A percentile compares a stretch with the other conserved stretches of the same genome.
Evolutionary conservation across 176 grass and related monocot species (phyloP).

Genomic region (Saccharum officinarum): DNA sequence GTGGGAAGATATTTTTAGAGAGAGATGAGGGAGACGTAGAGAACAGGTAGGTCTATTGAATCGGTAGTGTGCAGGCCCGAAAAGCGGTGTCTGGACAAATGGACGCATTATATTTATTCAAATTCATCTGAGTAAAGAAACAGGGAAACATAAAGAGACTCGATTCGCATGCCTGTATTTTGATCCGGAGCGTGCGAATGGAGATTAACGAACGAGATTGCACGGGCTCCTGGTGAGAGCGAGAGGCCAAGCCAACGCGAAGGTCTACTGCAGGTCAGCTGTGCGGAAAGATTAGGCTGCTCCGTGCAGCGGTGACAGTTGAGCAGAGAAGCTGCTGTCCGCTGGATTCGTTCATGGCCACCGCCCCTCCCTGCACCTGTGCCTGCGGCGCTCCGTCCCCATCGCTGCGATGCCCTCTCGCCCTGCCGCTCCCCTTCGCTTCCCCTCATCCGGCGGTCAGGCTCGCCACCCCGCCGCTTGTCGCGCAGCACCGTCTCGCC

Average conservation of each 20-base stretch:
- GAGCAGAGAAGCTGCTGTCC: conserved; percentile 14
- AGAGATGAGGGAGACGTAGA: too few species aligned
- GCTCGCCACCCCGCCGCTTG: conserved; percentile 18
- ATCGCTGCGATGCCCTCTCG: conserved; percentile 33
- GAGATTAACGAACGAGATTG: conserved; percentile 18
- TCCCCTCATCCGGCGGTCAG: conserved; percentile 18
- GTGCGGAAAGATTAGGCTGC: conserved; percentile 41
- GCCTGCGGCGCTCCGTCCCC: conserved; percentile 39
- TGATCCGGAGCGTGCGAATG: background rate
- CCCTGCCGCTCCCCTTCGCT: conserved; percentile 26
- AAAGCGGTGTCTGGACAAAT: too few species aligned
- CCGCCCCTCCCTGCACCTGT: conserved; percentile 19
- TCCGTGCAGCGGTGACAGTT: conserved; percentile 5
- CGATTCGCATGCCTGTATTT: background rate
- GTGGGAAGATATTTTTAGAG: too few species aligned
- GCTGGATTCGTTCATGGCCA: conserved; percentile 38
- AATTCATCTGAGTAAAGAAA: too few species aligned
- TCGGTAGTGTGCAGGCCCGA: too few species aligned
- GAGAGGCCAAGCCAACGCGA: background rate
- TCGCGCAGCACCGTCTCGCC: conserved; percentile 8
- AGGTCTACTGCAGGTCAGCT: background rate
- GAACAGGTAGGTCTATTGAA: too few species aligned
- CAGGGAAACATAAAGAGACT: too few species aligned
- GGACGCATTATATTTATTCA: too few species aligned
- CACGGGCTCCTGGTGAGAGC: background rate